phyloP scores from a whole-genome alignment of 2,329 filamentous ascomycete species.

The Coniochaeta sp. region DNA sequence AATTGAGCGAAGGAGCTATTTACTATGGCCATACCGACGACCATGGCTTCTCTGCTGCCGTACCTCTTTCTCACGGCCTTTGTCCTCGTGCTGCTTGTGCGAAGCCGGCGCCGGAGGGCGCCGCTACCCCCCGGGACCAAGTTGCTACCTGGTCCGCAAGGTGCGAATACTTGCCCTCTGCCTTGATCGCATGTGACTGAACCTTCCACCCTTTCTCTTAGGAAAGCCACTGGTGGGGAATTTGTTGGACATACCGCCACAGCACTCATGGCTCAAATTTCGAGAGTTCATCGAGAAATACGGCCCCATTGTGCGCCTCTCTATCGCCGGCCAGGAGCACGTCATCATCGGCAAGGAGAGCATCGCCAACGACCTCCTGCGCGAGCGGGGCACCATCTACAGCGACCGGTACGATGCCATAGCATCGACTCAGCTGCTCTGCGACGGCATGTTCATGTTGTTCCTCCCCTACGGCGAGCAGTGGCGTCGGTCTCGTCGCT shows the following conservation, averaged over 20 bases:
- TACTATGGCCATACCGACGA: not conserved
- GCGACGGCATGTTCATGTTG: constrained; percentile 17
- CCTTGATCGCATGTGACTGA: not conserved
- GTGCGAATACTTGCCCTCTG: not conserved
- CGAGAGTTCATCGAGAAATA: constrained; percentile 21
- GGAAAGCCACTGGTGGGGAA: constrained; percentile 20
- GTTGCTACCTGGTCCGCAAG: not conserved
- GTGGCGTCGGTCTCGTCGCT: constrained; percentile 5
- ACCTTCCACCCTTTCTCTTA: not conserved
- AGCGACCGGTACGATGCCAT: constrained; percentile 25
- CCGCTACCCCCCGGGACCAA: not conserved
- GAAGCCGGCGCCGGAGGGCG: not conserved
- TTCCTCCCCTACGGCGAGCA: constrained; percentile 20
- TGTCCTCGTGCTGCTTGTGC: not conserved
- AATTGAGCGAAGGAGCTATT: not conserved
- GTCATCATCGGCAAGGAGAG: constrained; percentile 29
- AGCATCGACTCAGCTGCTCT: constrained; percentile 24
- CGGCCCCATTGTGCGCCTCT: constrained; percentile 1
- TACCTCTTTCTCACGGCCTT: not conserved
- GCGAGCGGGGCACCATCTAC: constrained; percentile 30
- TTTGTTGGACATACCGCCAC: constrained; percentile 22
- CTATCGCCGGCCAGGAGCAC: constrained; percentile 17
- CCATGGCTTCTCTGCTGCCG: not conserved
- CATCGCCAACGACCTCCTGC: constrained; percentile 32
- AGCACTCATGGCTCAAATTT: constrained; percentile 33